Percentiles rank a stretch among this genome's conserved stretches.
Evolutionary conservation across 108 stramenopile species (phyloP).

Genomic region (Fistulifera solaris): DNA sequence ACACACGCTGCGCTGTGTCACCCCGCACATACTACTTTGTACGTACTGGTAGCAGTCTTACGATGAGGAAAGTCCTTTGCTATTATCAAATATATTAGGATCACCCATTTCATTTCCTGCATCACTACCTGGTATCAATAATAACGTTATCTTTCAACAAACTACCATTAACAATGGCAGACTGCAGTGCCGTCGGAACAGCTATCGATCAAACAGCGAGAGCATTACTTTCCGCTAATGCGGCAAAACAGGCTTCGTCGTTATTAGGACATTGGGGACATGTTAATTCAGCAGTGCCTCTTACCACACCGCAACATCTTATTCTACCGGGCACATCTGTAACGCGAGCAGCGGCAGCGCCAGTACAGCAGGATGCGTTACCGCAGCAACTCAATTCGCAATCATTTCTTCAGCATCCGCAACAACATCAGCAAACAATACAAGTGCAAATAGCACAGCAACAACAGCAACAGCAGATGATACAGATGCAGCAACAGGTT

Average conservation of each 20-base stretch:
- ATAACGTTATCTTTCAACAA: too few relatives aligned
- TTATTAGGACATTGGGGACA: slow-evolving; percentile 51
- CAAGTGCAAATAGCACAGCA: slow-evolving; percentile 16
- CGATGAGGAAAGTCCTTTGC: too few relatives aligned
- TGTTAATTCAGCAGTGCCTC: not conserved
- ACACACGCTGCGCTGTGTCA: too few relatives aligned
- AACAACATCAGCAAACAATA: slow-evolving; percentile 12
- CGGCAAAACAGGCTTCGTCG: slow-evolving; percentile 34
- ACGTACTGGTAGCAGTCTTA: too few relatives aligned
- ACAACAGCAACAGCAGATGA: slow-evolving; percentile 34
- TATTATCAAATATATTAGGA: too few relatives aligned
- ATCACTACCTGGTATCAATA: too few relatives aligned
- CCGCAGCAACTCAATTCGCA: slow-evolving; percentile 2
- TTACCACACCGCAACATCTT: slow-evolving; percentile 5
- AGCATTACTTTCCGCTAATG: slow-evolving; percentile 23
- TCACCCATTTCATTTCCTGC: too few relatives aligned
- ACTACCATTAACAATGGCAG: slow-evolving; percentile 44
- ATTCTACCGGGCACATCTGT: slow-evolving; percentile 13
- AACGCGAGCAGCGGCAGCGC: slow-evolving; percentile 5
- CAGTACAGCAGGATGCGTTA: not conserved
- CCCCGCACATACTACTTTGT: too few relatives aligned
- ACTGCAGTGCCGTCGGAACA: slow-evolving; percentile 73
- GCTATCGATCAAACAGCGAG: slow-evolving; percentile 54
- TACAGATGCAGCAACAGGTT: slow-evolving; percentile 52
- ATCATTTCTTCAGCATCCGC: not conserved